phyloP scores from a whole-genome alignment of 208 protist species.

The Porcisia deanei region DNA sequence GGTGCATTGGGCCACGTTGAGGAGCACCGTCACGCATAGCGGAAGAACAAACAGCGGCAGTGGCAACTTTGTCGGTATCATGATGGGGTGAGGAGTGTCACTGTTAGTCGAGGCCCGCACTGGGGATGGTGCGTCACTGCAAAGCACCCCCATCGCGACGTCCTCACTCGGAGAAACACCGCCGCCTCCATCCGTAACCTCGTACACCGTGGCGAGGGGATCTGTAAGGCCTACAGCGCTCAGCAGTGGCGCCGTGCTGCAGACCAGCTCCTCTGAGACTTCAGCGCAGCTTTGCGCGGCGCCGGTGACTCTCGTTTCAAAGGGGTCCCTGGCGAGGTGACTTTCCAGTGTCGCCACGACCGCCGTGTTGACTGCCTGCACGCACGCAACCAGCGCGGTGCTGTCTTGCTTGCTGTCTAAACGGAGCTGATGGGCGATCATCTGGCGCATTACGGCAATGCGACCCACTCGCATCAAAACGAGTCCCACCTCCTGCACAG shows the following conservation, averaged over 20 bases:
- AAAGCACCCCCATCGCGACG: not conserved
- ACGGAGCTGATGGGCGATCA: conserved; percentile 91
- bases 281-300: conserved; percentile 12
- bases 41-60: conserved; percentile 81
- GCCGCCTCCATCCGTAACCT: not conserved
- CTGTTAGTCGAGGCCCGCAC: not conserved
- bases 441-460: conserved; percentile 85
- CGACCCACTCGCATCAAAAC: conserved; percentile 64
- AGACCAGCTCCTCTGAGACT: conserved; percentile 21
- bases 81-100: not conserved
- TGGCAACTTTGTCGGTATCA: conserved; percentile 40
- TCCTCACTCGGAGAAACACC: not conserved
- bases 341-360: conserved; percentile 86
- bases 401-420: conserved; percentile 84
- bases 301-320: not conserved
- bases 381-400: conserved; percentile 67
- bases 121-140: not conserved
- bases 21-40: conserved; percentile 75
- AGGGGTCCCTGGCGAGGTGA: conserved; percentile 28
- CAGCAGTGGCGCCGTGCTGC: conserved; percentile 16
- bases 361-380: conserved; percentile 84
- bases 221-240: conserved; percentile 17
- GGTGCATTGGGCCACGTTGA: conserved; percentile 48
- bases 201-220: conserved; percentile 23
- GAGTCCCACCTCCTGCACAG: conserved; percentile 23